Evolutionary conservation across 2,329 filamentous ascomycete species (phyloP).

Genomic region (Verticillium nubilum): DNA sequence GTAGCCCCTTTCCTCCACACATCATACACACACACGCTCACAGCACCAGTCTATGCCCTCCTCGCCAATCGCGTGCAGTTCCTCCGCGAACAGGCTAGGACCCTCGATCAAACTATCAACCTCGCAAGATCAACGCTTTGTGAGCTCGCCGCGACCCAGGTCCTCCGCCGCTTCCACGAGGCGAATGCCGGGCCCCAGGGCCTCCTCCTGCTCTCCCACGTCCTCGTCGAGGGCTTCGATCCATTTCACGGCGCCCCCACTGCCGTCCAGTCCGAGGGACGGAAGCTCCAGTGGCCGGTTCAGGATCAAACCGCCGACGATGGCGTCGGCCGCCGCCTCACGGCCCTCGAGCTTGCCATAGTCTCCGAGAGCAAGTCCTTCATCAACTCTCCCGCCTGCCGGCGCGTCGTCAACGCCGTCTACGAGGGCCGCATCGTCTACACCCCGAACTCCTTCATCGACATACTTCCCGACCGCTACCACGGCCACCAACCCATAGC

Average conservation of each 20-base stretch:
- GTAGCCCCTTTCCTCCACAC: background rate
- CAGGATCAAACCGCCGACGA: constrained; percentile 36
- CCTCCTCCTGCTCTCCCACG: constrained; percentile 68
- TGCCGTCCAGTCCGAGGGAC: constrained; percentile 56
- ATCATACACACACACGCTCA: background rate
- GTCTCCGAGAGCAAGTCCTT: constrained; percentile 77
- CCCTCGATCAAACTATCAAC: constrained; percentile 76
- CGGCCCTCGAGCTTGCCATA: constrained; percentile 77
- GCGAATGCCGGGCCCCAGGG: constrained; percentile 66
- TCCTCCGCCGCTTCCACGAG: constrained; percentile 73
- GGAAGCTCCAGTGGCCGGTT: background rate
- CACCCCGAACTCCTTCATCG: constrained; percentile 74
- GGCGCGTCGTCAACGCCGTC: constrained; percentile 66
- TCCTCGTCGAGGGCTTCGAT: constrained; percentile 77
- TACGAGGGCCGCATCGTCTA: constrained; percentile 78
- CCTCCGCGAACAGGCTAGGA: constrained; percentile 68
- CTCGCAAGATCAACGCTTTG: constrained; percentile 73
- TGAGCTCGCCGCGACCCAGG: constrained; percentile 73
- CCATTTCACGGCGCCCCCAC: constrained; percentile 78
- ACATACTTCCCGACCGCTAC: constrained; percentile 81
- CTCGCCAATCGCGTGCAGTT: constrained; percentile 82
- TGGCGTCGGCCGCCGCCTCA: constrained; percentile 55
- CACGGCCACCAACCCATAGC: constrained; percentile 72
- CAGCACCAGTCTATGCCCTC: constrained; percentile 59
- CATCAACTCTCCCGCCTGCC: constrained; percentile 69